phyloP scores from a whole-genome alignment of 2,329 filamentous ascomycete species.

The Pseudopyricularia javanii region DNA sequence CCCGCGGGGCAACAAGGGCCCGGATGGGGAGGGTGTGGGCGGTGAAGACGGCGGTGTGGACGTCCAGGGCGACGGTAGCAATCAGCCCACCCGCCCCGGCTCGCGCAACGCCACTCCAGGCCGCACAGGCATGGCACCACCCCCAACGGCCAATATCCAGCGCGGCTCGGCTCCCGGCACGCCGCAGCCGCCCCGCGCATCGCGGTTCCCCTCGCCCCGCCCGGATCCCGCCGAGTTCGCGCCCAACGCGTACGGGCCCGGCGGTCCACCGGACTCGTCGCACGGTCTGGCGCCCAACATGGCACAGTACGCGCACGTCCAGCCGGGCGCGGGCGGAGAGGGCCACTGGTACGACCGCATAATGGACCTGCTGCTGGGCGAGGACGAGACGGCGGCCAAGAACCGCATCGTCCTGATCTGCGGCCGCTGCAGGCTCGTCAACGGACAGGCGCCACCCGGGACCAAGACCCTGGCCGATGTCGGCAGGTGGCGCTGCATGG shows the following conservation, averaged over 20 bases:
- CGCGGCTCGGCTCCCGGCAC: slow-evolving; percentile 19
- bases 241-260: slow-evolving; percentile 51
- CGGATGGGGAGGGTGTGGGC: slow-evolving; percentile 4
- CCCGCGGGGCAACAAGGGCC: slow-evolving; percentile 8
- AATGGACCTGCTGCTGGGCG: slow-evolving; percentile 80
- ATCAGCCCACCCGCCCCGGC: slow-evolving; percentile 2
- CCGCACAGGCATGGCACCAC: slow-evolving; percentile 41
- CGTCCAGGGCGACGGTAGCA: slow-evolving; percentile 5
- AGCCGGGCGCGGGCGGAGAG: slow-evolving; percentile 16
- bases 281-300: neutral
- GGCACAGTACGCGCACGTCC: slow-evolving; percentile 14
- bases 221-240: slow-evolving; percentile 54
- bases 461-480: slow-evolving; percentile 65
- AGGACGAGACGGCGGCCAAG: slow-evolving; percentile 85
- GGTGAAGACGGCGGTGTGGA: neutral
- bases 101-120: slow-evolving; percentile 10
- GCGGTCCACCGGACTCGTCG: slow-evolving; percentile 9
- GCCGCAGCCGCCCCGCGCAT: slow-evolving; percentile 10
- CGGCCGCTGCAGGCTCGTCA: slow-evolving; percentile 69
- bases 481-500: slow-evolving; percentile 78
- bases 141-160: slow-evolving; percentile 50
- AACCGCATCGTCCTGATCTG: slow-evolving; percentile 88
- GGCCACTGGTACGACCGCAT: slow-evolving; percentile 90
- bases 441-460: slow-evolving; percentile 89
- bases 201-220: neutral